Evolutionary conservation across 2,329 filamentous ascomycete species (phyloP).

Genomic region (Diaporthe ilicicola): DNA sequence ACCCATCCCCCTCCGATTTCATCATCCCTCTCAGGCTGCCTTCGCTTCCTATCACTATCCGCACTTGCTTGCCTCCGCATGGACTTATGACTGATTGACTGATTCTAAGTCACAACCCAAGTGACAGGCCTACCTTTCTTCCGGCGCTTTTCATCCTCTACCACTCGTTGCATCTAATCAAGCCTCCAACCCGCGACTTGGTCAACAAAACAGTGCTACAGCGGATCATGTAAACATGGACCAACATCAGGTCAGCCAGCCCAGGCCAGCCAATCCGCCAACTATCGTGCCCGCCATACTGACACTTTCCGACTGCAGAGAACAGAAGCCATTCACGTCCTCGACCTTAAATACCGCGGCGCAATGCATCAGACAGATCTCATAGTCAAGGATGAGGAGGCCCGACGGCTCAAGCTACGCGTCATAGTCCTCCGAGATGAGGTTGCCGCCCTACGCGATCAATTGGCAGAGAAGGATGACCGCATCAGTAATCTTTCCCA

Average conservation of each 20-base stretch:
- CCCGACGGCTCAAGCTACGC: constrained; percentile 74
- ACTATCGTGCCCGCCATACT: neutral
- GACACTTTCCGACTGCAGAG: constrained; percentile 45
- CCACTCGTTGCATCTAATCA: neutral
- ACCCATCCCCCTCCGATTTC: neutral
- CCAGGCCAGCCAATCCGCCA: constrained; percentile 34
- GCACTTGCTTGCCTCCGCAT: neutral
- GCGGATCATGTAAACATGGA: constrained; percentile 46
- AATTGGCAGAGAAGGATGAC: constrained; percentile 67
- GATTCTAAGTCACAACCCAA: neutral
- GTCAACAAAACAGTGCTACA: constrained; percentile 34
- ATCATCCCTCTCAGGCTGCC: neutral
- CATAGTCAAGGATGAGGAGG: constrained; percentile 78
- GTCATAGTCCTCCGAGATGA: constrained; percentile 79
- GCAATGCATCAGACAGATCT: constrained; percentile 71
- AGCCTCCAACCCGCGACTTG: constrained; percentile 40
- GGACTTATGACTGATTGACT: neutral
- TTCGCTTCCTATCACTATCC: neutral
- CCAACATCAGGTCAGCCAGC: constrained; percentile 43
- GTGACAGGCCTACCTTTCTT: neutral
- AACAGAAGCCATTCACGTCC: constrained; percentile 56
- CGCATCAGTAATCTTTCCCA: constrained; percentile 59
- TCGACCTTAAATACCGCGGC: constrained; percentile 77
- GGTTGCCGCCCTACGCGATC: constrained; percentile 71
- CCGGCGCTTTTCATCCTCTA: neutral